Base-by-base conservation (phyloP, 805 yeast species). In the Diddensiella santjacobensis region DNA sequence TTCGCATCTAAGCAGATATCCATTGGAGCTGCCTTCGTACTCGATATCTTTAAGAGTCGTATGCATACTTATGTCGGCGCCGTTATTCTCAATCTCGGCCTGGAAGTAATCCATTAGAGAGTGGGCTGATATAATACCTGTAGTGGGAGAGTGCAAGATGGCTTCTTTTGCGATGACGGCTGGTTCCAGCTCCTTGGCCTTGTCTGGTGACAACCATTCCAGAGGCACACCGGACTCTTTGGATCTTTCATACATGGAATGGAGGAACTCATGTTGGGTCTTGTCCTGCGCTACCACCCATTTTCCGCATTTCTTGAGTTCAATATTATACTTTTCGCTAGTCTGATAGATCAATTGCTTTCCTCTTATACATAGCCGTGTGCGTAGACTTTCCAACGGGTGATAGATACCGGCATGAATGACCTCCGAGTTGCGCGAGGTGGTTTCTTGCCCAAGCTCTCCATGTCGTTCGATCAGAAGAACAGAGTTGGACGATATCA, bases 401-500 rank as follows among this genome's bases (percentile, higher is more conserved):
- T 86, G 84, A 62, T 90, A 90, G 4, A 89, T 59, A 0, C 96
- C 96, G 0, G 96, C 96, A 66, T 89, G 97, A 20, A 89, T 83
- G 22, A 90, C 97, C 60, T 90, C 97, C 1, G 95, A 85, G 69
- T 89, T 89, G 45, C 96, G 71, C n/a, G 91, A 77, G 3, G 95
- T 83, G 0, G 96, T 87, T 58, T 89, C 96, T 55, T 77, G 75
- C 1, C 96, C 96, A 42, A 80, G 62, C 30, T 71, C 71, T 1
- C 67, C 63, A 62, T 88, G 79, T 58, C 84, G 80, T 57, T 89
- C 97, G 1, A 89, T 63, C 6, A 90, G 61, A 1, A 85, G 63
- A 0, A 88, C 88, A 3, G 67, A 68, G 48, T 75, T 75, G 3
- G 71, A 63, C n/a, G 72, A 53, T 2, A 64, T 58, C 44, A 70